Evolutionary conservation across 2,329 filamentous ascomycete genomes (phyloP), one percentile per base, ranked within the genome.

Genomic region (Colletotrichum brevisporum): DNA sequence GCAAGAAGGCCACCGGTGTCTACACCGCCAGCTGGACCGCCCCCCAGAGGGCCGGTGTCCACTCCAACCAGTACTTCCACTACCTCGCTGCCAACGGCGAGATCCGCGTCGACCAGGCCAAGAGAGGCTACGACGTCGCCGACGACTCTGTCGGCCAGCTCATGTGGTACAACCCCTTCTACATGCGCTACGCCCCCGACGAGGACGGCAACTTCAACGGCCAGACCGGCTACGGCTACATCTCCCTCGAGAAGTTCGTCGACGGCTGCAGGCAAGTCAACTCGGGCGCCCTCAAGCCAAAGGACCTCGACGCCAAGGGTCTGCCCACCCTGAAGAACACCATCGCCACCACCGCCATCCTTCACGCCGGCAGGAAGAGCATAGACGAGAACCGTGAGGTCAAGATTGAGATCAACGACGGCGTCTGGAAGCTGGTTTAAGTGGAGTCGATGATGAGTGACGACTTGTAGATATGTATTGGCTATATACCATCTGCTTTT

Each of bases 11-110:
- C 12, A 96, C 94, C 1, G 95, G 90, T 63, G 94, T 98, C 8
- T 98, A 97, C 82, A 98, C 95, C 13, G 93, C 95, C 12, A 95
- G 92, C 48, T 98, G 95, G 95, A 97, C 95, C 1, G 95, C 95
- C 6, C 95, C 95, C 13, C 93, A 97, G 79, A 93, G 91, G 76
- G 95, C 95, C 0, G 95, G 95, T 57, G 94, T 98, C n/a, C 95
- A 98, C 83, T 95, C 92, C 2, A 97, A 97, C 80, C 95, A 98
- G 83, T 96, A 97, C 83, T 98, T 98, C 85, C 95, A 98, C 82
- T 97, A 96, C 83, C 91, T 98, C 83, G 95, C 89, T 3, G 88
- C 89, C 69, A 89, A 91, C 65, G 95, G 95, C 72, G 95, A 98
- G 83, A 90, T 98, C 75, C 90, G 93, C 69, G 89, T 97, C 75